These are phyloP conservation scores for Monilinia laxa DNA, from an alignment of 2,329 filamentous ascomycete genomes.

Conservation along the genomic window DNA sequence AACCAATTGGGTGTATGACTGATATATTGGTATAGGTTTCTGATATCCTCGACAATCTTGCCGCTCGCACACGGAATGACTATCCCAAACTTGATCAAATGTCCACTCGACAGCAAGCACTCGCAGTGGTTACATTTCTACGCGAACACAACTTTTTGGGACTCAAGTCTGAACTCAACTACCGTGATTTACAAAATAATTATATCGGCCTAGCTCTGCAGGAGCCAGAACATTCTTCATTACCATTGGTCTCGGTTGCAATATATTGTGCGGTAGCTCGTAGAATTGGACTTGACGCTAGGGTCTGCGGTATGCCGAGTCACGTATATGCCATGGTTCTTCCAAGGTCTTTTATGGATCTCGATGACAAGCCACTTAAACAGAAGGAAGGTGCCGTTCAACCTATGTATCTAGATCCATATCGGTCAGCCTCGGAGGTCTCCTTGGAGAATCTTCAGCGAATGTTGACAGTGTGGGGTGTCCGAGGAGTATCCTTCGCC, in stretches of 20 bases:
- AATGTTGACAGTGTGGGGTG: constrained; percentile 51
- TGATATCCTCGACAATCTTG: constrained; percentile 63
- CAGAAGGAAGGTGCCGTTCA: constrained; percentile 45
- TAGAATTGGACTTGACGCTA: constrained; percentile 71
- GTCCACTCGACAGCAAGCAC: constrained; percentile 66
- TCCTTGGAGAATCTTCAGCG: constrained; percentile 56
- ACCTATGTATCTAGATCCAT: constrained; percentile 83
- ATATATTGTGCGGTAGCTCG: constrained; percentile 82
- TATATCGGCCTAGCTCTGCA: constrained; percentile 81
- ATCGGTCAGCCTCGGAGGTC: constrained; percentile 67
- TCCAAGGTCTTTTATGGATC: constrained; percentile 56
- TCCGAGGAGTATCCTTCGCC: constrained; percentile 46
- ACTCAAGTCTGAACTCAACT: constrained; percentile 63
- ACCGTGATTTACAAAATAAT: constrained; percentile 80
- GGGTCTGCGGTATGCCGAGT: constrained; percentile 77
- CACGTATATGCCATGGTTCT: constrained; percentile 82
- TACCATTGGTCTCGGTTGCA: constrained; percentile 81
- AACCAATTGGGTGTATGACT: not conserved
- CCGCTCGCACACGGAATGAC: constrained; percentile 53
- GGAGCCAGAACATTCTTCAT: constrained; percentile 69
- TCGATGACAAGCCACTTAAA: constrained; percentile 52
- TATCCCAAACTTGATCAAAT: constrained; percentile 54
- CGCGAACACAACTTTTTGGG: constrained; percentile 67
- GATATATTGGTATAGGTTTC: constrained; percentile 51
- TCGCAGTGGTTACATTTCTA: constrained; percentile 68